A percentile compares a stretch with the other conserved stretches of the same genome.
phyloP scores from a whole-genome alignment of 345 rosid species.

The Melaleuca quinquenervia region DNA sequence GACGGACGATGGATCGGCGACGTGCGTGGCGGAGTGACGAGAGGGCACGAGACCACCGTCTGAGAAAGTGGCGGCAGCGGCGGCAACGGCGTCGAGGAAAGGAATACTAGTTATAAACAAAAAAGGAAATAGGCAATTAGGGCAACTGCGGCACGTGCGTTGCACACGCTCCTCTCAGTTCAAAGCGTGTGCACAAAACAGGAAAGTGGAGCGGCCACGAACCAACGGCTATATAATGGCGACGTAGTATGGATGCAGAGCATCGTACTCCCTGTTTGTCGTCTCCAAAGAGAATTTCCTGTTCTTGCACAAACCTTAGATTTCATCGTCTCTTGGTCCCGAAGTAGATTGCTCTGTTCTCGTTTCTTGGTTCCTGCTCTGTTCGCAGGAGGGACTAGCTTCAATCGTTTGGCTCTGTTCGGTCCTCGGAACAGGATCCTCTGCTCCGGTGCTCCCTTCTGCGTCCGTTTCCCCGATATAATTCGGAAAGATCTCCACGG shows the following conservation, averaged over 20 bases:
- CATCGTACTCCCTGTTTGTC: too few relatives aligned
- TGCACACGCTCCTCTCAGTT: background rate
- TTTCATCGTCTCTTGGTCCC: background rate
- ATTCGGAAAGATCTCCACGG: too few relatives aligned
- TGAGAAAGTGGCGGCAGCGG: constrained; percentile 54
- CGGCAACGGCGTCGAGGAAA: background rate
- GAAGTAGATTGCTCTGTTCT: too few relatives aligned
- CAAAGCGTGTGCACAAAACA: background rate
- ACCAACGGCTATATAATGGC: background rate
- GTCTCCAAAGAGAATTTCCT: background rate
- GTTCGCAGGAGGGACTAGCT: too few relatives aligned
- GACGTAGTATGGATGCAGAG: too few relatives aligned
- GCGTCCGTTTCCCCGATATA: background rate
- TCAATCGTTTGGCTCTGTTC: too few relatives aligned
- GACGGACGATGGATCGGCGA: constrained; percentile 26
- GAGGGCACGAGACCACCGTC: constrained; percentile 89
- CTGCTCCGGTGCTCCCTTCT: too few relatives aligned
- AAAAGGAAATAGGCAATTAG: too few relatives aligned
- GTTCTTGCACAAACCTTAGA: background rate
- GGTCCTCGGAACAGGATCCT: too few relatives aligned
- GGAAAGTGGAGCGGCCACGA: background rate
- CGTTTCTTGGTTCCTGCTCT: too few relatives aligned
- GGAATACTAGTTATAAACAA: too few relatives aligned
- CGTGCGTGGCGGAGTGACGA: constrained; percentile 26
- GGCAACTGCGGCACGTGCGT: too few relatives aligned